Percentiles rank a stretch among this genome's conserved stretches.
Conservation (phyloP, 169 alveolate species). For the Eimeria maxima region DNA sequence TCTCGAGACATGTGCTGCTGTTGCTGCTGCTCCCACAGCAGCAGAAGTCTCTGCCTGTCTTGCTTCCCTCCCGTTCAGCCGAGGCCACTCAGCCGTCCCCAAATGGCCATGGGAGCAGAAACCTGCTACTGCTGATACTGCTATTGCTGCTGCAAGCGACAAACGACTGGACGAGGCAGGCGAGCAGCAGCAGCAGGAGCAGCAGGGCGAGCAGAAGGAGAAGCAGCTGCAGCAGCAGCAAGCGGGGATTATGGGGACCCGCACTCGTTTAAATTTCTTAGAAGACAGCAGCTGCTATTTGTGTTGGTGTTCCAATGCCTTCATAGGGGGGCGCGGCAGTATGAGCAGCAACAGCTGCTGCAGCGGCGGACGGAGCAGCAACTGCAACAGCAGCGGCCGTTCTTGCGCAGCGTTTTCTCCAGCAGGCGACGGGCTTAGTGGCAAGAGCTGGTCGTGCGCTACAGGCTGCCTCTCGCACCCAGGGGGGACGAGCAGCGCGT, state of each 20-base stretch:
- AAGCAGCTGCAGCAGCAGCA: slow-evolving; percentile 1
- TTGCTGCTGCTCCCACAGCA: slow-evolving; percentile 61
- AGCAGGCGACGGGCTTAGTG: background rate
- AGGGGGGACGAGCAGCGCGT: background rate
- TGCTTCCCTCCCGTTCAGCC: slow-evolving; percentile 50
- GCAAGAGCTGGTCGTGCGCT: slow-evolving; percentile 12
- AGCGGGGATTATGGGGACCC: background rate
- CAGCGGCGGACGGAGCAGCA: slow-evolving; percentile 1
- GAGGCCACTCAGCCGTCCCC: slow-evolving; percentile 16
- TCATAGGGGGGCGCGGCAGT: background rate
- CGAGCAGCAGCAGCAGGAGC: slow-evolving; percentile 13
- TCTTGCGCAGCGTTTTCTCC: background rate
- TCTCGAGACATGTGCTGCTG: slow-evolving; percentile 13
- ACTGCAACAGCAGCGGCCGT: background rate
- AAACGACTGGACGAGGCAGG: background rate
- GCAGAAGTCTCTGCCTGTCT: slow-evolving; percentile 33
- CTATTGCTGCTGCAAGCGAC: background rate
- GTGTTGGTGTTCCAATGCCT: slow-evolving; percentile 50
- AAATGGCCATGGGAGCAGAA: slow-evolving; percentile 53
- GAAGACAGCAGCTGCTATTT: slow-evolving; percentile 48
- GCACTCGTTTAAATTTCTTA: background rate
- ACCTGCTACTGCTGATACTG: background rate
- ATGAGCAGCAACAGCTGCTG: slow-evolving; percentile 1
- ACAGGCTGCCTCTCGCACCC: slow-evolving; percentile 28
- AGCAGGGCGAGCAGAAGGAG: background rate